Evolutionary conservation across 306 rosid species (phyloP).

Genomic region (Cercis canadensis): DNA sequence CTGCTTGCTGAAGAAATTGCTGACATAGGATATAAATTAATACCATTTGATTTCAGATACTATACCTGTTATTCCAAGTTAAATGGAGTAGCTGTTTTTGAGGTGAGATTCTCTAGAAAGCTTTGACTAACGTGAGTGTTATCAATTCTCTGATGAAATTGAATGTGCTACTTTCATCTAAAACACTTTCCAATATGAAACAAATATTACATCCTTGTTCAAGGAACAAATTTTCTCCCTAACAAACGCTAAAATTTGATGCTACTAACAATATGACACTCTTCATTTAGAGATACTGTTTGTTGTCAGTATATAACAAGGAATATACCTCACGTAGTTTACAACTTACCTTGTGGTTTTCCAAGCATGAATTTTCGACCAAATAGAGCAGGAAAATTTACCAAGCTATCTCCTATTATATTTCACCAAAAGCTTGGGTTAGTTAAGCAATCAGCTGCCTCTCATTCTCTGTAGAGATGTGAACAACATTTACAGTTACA

Average conservation of each 20-base stretch:
- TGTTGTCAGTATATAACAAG: slow-evolving; percentile 13
- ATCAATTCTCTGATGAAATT: too few relatives aligned
- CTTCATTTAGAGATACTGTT: too few relatives aligned
- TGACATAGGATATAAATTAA: background rate
- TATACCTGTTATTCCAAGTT: slow-evolving; percentile 5
- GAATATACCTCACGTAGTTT: slow-evolving; percentile 9
- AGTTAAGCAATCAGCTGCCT: slow-evolving; percentile 19
- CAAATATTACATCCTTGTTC: background rate
- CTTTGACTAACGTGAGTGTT: background rate
- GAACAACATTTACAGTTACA: slow-evolving; percentile 10
- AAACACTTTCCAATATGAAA: too few relatives aligned
- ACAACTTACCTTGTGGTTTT: slow-evolving; percentile 15
- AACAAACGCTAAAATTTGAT: slow-evolving; percentile 15
- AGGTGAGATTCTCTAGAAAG: slow-evolving; percentile 24
- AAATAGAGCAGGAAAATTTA: slow-evolving; percentile 18
- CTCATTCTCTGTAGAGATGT: slow-evolving; percentile 16
- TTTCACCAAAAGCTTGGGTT: slow-evolving; percentile 29
- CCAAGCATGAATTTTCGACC: slow-evolving; percentile 1
- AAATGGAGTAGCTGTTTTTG: slow-evolving; percentile 3
- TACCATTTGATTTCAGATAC: background rate
- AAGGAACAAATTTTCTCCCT: slow-evolving; percentile 23
- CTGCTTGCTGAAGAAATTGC: too few relatives aligned
- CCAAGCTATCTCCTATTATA: too few relatives aligned
- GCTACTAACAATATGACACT: slow-evolving; percentile 10
- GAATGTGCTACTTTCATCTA: too few relatives aligned